A percentile compares a stretch with the other conserved stretches of the same genome.
These are phyloP conservation scores for Solanum hybrid DNA, from an alignment of 305 asterid species.

Conservation along the genomic window DNA sequence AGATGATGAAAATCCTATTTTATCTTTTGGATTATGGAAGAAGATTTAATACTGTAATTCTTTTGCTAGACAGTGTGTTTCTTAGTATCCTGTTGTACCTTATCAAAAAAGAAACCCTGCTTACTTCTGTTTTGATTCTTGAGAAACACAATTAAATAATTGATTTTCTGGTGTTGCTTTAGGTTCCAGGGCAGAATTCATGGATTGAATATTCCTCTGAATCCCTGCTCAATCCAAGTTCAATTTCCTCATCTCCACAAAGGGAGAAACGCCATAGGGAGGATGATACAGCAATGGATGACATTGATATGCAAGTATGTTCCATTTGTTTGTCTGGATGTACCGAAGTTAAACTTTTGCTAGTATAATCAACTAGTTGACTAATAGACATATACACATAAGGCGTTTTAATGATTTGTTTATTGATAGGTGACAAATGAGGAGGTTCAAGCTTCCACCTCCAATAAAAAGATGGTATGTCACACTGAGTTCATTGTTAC, in stretches of 20 bases:
- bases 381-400: neutral
- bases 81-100: neutral
- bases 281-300: conserved; percentile 37
- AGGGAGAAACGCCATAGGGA: conserved; percentile 85
- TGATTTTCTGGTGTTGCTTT: conserved; percentile 14
- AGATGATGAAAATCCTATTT: neutral
- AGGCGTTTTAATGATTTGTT: neutral
- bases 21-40: neutral
- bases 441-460: conserved; percentile 42
- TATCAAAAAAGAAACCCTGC: neutral
- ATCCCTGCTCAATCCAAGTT: conserved; percentile 14
- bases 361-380: neutral
- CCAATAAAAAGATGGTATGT: conserved; percentile 61
- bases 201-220: conserved; percentile 58
- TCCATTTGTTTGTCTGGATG: neutral
- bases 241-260: conserved; percentile 24
- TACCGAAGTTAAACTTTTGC: neutral
- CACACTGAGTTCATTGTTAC: neutral
- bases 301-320: conserved; percentile 44
- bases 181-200: conserved; percentile 82
- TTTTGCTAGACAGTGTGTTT: neutral
- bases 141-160: neutral
- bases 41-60: neutral
- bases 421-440: conserved; percentile 37
- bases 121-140: neutral